phyloP scores from a whole-genome alignment of 2,329 filamentous ascomycete genomes.

The Diaporthe velutina region DNA sequence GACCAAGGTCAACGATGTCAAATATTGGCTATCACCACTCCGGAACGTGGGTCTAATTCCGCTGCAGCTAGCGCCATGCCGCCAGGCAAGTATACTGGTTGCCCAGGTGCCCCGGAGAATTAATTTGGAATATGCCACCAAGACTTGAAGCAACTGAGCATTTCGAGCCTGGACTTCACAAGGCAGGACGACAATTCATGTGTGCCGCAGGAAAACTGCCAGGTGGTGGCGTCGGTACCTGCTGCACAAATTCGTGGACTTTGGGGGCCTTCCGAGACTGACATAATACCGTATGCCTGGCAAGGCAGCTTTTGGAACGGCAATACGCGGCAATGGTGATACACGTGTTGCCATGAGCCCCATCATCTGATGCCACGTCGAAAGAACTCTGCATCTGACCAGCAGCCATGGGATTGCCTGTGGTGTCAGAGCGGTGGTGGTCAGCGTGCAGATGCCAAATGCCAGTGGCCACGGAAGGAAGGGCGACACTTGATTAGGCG shows the following conservation, averaged over 20 bases:
- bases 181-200: not conserved
- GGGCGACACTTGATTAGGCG: constrained; percentile 13
- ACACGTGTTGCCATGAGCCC: constrained; percentile 21
- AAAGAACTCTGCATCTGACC: constrained; percentile 30
- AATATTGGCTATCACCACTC: not conserved
- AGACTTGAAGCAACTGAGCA: not conserved
- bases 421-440: constrained; percentile 32
- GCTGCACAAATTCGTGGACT: not conserved
- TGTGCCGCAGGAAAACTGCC: not conserved
- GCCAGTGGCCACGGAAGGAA: constrained; percentile 11
- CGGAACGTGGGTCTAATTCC: not conserved
- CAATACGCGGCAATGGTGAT: constrained; percentile 20
- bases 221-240: not conserved
- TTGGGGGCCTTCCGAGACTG: not conserved
- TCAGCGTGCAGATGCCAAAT: constrained; percentile 19
- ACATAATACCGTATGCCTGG: not conserved
- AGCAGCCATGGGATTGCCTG: constrained; percentile 17
- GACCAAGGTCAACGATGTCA: not conserved
- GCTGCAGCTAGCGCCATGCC: constrained; percentile 15
- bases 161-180: no score
- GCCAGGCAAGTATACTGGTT: not conserved
- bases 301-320: not conserved
- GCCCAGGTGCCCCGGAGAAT: not conserved
- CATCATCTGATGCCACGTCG: constrained; percentile 27
- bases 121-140: not conserved